Conservation (phyloP, 2,329 filamentous ascomycete genomes). For the Ceratocystis albifundus region DNA sequence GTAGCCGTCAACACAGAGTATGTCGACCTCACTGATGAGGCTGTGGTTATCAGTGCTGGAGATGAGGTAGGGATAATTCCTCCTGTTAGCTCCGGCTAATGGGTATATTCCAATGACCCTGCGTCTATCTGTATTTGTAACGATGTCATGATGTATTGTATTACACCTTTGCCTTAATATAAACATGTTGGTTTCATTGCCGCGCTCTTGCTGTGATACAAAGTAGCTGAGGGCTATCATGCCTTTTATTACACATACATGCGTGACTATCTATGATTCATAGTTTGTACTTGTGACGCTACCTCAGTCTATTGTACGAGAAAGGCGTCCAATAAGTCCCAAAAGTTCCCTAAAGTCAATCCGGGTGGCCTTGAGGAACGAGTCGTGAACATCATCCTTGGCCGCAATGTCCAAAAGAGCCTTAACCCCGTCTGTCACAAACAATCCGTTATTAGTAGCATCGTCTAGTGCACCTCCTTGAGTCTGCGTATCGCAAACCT, state of each 20-base stretch:
- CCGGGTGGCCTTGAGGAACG: background rate
- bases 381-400: constrained; percentile 1
- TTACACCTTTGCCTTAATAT: background rate
- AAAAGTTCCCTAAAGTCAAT: constrained; percentile 5
- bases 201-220: background rate
- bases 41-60: constrained; percentile 50
- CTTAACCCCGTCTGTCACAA: background rate
- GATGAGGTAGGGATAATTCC: constrained; percentile 84
- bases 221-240: background rate
- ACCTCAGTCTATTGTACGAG: background rate
- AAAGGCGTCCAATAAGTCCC: constrained; percentile 2
- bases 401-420: constrained; percentile 6
- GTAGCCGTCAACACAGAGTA: constrained; percentile 75
- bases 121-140: constrained; percentile 1
- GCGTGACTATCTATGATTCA: background rate
- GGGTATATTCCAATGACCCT: background rate
- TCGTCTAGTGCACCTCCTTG: background rate
- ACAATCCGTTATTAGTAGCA: background rate
- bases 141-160: background rate
- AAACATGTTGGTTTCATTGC: background rate
- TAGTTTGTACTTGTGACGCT: background rate
- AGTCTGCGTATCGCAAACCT: background rate
- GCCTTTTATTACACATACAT: too few relatives aligned
- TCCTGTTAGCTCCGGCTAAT: constrained; percentile 70
- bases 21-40: constrained; percentile 51